Conservation (phyloP, 768 basidiomycete genomes). For the Kwoniella europaea region DNA sequence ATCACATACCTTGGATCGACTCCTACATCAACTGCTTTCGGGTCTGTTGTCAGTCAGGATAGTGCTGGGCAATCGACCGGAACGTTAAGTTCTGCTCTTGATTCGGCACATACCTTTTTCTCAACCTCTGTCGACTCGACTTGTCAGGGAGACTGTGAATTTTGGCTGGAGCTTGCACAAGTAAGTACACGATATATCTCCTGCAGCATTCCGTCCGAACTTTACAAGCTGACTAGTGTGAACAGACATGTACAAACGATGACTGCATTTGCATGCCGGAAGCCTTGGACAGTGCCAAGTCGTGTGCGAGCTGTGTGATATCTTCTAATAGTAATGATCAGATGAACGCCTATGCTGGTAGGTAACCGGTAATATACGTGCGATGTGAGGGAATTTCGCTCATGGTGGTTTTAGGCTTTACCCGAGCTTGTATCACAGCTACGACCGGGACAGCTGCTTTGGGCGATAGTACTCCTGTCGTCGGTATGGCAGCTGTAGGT, state of each 20-base stretch:
- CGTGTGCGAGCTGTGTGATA: slow-evolving; percentile 2
- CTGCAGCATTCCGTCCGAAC: neutral
- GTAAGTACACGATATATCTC: no score
- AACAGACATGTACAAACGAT: slow-evolving; percentile 1
- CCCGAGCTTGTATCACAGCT: neutral
- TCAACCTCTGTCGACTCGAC: neutral
- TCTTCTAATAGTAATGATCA: slow-evolving; percentile 5
- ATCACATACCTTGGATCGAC: slow-evolving; percentile 2
- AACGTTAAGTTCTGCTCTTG: neutral
- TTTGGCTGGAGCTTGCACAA: neutral
- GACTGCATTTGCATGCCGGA: slow-evolving; percentile 4
- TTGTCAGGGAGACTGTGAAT: slow-evolving; percentile 4
- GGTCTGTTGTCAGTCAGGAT: neutral
- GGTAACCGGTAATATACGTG: neutral
- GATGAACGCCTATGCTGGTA: slow-evolving; percentile 9
- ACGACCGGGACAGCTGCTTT: neutral
- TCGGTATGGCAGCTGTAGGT: neutral
- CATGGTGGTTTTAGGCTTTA: neutral
- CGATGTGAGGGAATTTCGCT: neutral
- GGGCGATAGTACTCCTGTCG: neutral
- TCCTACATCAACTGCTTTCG: neutral
- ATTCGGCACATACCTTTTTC: slow-evolving; percentile 10
- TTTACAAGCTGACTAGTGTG: neutral
- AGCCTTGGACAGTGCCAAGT: neutral
- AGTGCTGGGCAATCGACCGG: neutral